Evolutionary conservation across 306 rosid genomes (phyloP), one percentile per base, ranked within the genome.

Genomic region (Fragaria nilgerrensis): DNA sequence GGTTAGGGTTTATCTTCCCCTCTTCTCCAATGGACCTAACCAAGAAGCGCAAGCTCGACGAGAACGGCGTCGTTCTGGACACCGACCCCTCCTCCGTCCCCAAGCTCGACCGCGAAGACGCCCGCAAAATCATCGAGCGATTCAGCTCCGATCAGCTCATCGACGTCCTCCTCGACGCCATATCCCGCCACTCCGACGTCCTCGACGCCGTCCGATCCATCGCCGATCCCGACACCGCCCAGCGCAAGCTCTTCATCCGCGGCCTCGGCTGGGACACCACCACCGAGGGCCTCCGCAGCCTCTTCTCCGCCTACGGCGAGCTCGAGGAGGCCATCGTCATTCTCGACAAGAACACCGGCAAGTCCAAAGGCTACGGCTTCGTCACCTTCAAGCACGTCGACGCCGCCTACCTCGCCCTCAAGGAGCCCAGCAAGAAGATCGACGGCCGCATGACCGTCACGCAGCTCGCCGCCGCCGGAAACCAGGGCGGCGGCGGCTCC

Each of bases 251-350:
- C 39, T 96, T 96, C 82, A 80, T 96, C 79, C 93, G 99, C 1
- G 99, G 99, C 29, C 97, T 96, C 17, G 97, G 99, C 1, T 96
- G 97, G 91, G 99, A 96, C 65, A 96, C 99, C 29, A 88, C 97
- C 73, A 88, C 96, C 14, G 99, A 96, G 2, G 92, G 96, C 56
- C 96, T 96, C 72, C 98, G 99, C 1, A 62, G 82, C 9, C 92
- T 96, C 52, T 96, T 96, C 83, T 91, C 99, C 22, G 13, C 97
- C n/a, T 96, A 55, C 73, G 99, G 99, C 2, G 97, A 91, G 68
- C 93, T 96, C 19, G 99, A 96, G 45, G 99, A 96, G 66, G 99
- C 99, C 1, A 84, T 96, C 4, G 99, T 96, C 0, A 96, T 96
- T 20, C 78, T 91, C 27, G 99, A 96, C 58, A 96, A 96, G 85